A percentile compares a stretch with the other conserved stretches of the same genome.
These are phyloP conservation scores for Chytriomyces sp. DNA, from an alignment of 192 early-diverging fungal species.

Conservation along the genomic window DNA sequence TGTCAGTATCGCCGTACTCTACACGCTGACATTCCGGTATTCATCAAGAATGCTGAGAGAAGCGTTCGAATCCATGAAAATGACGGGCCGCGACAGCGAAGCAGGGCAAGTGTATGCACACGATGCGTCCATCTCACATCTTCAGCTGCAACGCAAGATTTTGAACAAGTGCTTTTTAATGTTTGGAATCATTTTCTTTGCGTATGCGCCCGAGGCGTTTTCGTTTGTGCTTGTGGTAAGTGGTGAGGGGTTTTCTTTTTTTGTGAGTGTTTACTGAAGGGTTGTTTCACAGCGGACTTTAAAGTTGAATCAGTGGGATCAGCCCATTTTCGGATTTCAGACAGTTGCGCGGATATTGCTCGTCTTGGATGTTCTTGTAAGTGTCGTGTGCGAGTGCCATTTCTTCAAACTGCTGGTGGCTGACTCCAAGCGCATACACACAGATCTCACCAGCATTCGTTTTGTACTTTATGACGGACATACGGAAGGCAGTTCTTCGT, in stretches of 20 bases:
- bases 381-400: no score
- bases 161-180: background rate
- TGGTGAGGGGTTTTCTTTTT: no score
- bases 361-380: background rate
- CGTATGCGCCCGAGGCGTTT: background rate
- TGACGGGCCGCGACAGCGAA: background rate
- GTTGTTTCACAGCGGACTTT: background rate
- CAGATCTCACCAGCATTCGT: background rate
- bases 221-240: background rate
- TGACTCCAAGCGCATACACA: no score
- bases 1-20: background rate
- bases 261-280: no score
- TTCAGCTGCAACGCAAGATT: constrained; percentile 1
- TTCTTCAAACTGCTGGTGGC: no score
- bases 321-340: background rate
- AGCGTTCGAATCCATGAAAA: background rate
- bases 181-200: background rate
- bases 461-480: background rate
- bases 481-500: background rate
- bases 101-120: background rate
- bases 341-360: background rate
- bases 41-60: background rate
- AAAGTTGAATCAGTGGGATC: background rate
- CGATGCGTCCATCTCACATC: background rate
- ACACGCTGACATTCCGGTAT: background rate